A percentile compares a stretch with the other conserved stretches of the same genome.
These are phyloP conservation scores for Leishmania amazonensis DNA, from an alignment of 208 protist species.

Conservation along the genomic window DNA sequence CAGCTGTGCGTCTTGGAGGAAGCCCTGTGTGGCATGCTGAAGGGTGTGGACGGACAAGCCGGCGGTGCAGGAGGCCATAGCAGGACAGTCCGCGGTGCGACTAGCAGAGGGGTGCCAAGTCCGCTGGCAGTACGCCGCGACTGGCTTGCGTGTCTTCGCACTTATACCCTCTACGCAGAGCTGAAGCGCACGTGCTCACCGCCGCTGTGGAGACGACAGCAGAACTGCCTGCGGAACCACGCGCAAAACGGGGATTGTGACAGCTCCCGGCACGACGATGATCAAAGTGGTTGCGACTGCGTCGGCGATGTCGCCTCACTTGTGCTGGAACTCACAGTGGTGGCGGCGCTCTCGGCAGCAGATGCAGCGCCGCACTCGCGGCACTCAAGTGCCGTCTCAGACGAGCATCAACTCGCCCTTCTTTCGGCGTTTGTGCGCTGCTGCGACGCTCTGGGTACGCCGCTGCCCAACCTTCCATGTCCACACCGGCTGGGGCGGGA, in stretches of 20 bases:
- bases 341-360: constrained; percentile 6
- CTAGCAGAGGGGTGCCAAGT: neutral
- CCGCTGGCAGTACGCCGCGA: neutral
- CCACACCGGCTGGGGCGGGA: neutral
- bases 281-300: neutral
- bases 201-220: neutral
- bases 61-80: neutral
- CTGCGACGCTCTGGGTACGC: constrained; percentile 1
- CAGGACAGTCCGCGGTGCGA: neutral
- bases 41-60: neutral
- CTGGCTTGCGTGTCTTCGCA: neutral
- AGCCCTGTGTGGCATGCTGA: neutral
- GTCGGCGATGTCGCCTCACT: constrained; percentile 4
- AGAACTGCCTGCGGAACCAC: neutral
- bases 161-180: neutral
- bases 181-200: neutral
- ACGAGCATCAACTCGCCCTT: neutral
- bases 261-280: neutral
- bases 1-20: constrained; percentile 24
- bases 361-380: neutral
- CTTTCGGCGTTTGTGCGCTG: constrained; percentile 1
- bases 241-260: neutral
- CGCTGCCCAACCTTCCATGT: neutral
- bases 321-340: neutral
- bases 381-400: neutral